Percentiles rank a stretch among this genome's conserved stretches.
Conservation (phyloP, 495 filamentous ascomycete genomes). For the Podospora comata region DNA sequence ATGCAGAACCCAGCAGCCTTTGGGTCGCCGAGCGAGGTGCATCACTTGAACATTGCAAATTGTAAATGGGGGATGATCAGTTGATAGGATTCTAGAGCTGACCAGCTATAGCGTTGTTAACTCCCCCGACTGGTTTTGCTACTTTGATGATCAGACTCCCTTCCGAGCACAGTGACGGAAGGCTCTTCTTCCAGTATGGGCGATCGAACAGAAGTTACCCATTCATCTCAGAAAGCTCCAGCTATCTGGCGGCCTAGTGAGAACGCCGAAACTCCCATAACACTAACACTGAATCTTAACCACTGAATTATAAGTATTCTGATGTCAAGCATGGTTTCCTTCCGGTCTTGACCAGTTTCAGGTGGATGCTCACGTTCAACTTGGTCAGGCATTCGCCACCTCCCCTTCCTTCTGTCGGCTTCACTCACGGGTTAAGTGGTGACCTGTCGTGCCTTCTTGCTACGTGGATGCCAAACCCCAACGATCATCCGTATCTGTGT, state of each 20-base stretch:
- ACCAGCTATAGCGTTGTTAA: neutral
- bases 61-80: too few relatives aligned
- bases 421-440: neutral
- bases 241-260: neutral
- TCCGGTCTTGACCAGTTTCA: neutral
- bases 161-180: neutral
- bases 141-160: neutral
- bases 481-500: neutral
- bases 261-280: neutral
- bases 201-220: neutral
- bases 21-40: too few relatives aligned
- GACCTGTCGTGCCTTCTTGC: neutral
- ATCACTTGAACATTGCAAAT: too few relatives aligned
- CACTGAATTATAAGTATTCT: neutral
- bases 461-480: neutral
- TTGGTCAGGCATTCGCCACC: neutral
- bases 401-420: neutral
- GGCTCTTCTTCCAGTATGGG: neutral
- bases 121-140: neutral
- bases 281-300: neutral
- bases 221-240: neutral
- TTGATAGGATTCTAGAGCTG: neutral
- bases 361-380: neutral
- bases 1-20: too few relatives aligned
- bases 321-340: neutral